phyloP scores from a whole-genome alignment of 2,329 filamentous ascomycete species.

The Ophiocordyceps camponoti-floridani region DNA sequence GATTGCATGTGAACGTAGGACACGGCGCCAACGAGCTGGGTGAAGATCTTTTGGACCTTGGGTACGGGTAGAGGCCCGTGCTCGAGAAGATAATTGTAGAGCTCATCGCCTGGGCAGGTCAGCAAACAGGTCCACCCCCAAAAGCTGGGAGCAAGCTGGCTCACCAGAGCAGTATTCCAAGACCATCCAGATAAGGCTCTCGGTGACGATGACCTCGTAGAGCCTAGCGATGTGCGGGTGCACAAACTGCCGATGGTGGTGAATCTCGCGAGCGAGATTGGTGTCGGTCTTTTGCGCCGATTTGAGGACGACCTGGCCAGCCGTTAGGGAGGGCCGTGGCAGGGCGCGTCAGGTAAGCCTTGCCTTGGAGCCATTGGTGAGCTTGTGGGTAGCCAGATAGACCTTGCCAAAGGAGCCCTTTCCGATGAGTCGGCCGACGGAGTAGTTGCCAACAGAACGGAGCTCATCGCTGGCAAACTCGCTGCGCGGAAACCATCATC shows the following conservation, averaged over 20 bases:
- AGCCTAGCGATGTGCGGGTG: slow-evolving; percentile 93
- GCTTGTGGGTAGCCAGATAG: slow-evolving; percentile 87
- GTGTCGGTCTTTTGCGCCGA: slow-evolving; percentile 91
- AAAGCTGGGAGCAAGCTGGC: background rate
- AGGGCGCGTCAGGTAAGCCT: background rate
- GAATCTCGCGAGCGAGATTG: slow-evolving; percentile 92
- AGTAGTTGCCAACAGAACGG: slow-evolving; percentile 86
- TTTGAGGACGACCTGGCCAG: slow-evolving; percentile 76
- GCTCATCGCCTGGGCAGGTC: slow-evolving; percentile 57
- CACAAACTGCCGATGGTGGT: slow-evolving; percentile 94
- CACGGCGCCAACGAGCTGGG: slow-evolving; percentile 87
- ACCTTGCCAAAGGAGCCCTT: slow-evolving; percentile 98
- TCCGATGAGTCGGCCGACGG: slow-evolving; percentile 76
- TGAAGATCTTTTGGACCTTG: slow-evolving; percentile 90
- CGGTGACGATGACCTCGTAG: slow-evolving; percentile 96
- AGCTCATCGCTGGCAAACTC: slow-evolving; percentile 90
- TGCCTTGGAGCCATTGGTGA: slow-evolving; percentile 96
- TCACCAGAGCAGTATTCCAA: slow-evolving; percentile 90
- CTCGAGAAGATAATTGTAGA: slow-evolving; percentile 87
- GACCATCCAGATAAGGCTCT: slow-evolving; percentile 86
- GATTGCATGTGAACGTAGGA: slow-evolving; percentile 88
- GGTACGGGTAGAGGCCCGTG: slow-evolving; percentile 68
- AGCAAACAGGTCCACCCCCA: slow-evolving; percentile 3
- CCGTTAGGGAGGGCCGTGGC: too few species aligned
- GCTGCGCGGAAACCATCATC: slow-evolving; percentile 25